These are phyloP conservation scores for Xylaria telfairii DNA, from an alignment of 495 filamentous ascomycete species.

Conservation along the genomic window DNA sequence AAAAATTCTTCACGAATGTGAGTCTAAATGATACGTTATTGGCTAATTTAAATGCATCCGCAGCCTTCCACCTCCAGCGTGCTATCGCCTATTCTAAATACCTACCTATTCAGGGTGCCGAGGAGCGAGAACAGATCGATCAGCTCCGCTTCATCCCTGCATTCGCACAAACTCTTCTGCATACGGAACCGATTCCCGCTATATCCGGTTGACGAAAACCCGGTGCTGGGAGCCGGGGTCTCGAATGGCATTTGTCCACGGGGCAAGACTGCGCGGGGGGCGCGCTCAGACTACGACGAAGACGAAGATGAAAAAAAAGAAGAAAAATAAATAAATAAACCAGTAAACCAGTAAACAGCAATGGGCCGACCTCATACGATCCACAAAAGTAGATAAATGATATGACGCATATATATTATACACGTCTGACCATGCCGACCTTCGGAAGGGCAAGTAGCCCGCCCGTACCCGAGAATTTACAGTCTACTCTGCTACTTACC, in stretches of 20 bases:
- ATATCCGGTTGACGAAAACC: constrained; percentile 15
- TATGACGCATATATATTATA: not conserved
- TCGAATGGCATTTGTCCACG: not conserved
- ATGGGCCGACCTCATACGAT: constrained; percentile 20
- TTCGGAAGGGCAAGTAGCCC: not conserved
- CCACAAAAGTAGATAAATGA: not conserved
- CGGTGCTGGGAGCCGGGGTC: constrained; percentile 22
- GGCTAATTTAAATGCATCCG: not conserved
- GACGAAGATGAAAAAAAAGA: not conserved
- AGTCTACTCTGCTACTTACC: not conserved
- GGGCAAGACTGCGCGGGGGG: not conserved
- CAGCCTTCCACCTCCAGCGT: not conserved
- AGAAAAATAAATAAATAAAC: constrained; percentile 1
- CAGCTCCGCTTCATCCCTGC: constrained; percentile 24
- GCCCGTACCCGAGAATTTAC: not conserved
- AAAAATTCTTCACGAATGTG: not conserved
- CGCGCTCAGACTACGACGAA: not conserved
- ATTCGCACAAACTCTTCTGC: constrained; percentile 15
- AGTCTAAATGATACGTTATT: not conserved
- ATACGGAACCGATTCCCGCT: constrained; percentile 27
- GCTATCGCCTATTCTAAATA: constrained; percentile 10
- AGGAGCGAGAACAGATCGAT: constrained; percentile 23
- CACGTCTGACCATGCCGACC: not conserved
- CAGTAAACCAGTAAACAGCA: not conserved
- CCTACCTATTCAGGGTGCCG: constrained; percentile 20